Conservation (phyloP, 2,329 filamentous ascomycete species). For the Ophiostoma triangulosporum region DNA sequence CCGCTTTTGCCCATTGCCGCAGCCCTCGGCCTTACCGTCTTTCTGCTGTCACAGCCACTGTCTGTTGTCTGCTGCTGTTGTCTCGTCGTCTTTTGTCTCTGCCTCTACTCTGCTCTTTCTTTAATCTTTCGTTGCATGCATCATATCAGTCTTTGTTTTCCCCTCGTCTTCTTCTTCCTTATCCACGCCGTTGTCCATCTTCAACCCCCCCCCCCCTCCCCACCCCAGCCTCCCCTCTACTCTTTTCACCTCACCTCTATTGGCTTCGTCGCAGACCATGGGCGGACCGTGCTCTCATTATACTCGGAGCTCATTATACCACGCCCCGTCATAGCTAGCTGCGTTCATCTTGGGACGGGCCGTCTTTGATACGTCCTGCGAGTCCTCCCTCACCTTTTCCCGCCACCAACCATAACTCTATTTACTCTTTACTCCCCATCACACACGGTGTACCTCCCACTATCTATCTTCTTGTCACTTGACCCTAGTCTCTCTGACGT, state of each 20-base stretch:
- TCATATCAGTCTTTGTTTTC: background rate
- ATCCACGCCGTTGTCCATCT: too few relatives aligned
- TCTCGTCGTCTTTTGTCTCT: background rate
- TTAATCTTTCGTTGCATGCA: too few relatives aligned
- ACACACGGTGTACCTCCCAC: too few relatives aligned
- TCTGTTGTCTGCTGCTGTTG: background rate
- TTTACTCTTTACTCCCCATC: too few relatives aligned
- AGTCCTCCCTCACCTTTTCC: background rate
- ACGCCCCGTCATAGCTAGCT: background rate
- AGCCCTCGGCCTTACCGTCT: conserved; percentile 2
- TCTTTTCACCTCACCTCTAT: background rate
- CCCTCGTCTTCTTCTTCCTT: background rate
- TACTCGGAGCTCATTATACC: background rate
- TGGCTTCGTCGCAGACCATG: conserved; percentile 2
- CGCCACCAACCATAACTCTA: background rate
- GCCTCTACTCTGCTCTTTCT: background rate
- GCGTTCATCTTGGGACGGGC: background rate
- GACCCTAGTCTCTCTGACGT: background rate
- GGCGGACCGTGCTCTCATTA: background rate
- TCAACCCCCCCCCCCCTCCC: background rate
- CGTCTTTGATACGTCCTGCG: too few relatives aligned
- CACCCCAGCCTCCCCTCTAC: background rate
- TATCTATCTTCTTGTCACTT: too few relatives aligned
- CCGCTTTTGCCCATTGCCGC: conserved; percentile 9
- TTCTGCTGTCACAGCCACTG: background rate